Percentiles rank a stretch among this genome's conserved stretches.
These are phyloP conservation scores for Aspergillus olivimuriae DNA, from an alignment of 495 filamentous ascomycete species.

Conservation along the genomic window DNA sequence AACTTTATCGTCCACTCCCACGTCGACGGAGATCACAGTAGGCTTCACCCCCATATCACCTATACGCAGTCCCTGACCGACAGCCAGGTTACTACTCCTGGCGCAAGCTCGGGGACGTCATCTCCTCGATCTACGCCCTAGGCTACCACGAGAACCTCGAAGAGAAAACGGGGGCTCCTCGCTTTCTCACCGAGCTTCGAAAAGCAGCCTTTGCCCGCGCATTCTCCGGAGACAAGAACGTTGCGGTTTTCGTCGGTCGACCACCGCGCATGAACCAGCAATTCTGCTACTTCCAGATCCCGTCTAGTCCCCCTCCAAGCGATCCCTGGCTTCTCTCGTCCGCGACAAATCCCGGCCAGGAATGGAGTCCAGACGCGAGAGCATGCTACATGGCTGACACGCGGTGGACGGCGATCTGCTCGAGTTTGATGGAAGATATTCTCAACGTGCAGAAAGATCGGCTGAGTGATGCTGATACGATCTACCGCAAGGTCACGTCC, in stretches of 20 bases:
- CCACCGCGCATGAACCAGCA: slow-evolving; percentile 36
- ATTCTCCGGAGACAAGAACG: slow-evolving; percentile 41
- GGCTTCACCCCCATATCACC: background rate
- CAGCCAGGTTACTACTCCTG: slow-evolving; percentile 35
- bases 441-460: no score
- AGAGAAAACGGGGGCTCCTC: slow-evolving; percentile 18
- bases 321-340: no score
- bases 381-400: slow-evolving; percentile 30
- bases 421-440: slow-evolving; percentile 34
- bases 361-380: slow-evolving; percentile 10
- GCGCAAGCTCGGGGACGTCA: slow-evolving; percentile 37
- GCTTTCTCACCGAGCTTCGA: slow-evolving; percentile 31
- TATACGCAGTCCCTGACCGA: background rate
- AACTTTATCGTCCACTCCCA: slow-evolving; percentile 41
- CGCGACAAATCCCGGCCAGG: no score
- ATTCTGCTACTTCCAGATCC: slow-evolving; percentile 36
- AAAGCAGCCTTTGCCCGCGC: slow-evolving; percentile 33
- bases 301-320: slow-evolving; percentile 6
- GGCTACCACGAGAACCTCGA: slow-evolving; percentile 39
- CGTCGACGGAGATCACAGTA: slow-evolving; percentile 42
- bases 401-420: slow-evolving; percentile 35
- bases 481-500: slow-evolving; percentile 18
- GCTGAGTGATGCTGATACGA: no score
- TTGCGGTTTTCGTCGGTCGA: slow-evolving; percentile 39
- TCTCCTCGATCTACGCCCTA: slow-evolving; percentile 36